Base-by-base conservation (phyloP, 176 grass and related monocot species). In the Aegilops tauschii region DNA sequence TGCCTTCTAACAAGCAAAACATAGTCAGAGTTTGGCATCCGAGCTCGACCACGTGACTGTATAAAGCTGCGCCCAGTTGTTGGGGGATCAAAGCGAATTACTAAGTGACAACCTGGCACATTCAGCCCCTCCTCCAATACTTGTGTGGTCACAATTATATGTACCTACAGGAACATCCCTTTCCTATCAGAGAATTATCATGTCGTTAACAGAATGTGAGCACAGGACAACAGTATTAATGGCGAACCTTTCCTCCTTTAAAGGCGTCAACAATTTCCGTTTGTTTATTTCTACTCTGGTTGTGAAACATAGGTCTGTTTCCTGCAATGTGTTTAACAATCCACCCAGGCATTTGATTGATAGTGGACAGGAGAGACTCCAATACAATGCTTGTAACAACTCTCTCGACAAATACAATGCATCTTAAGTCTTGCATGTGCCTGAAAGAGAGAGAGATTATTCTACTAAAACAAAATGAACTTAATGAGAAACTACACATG, bases 381-480 rank as follows among this genome's bases (percentile, higher is more conserved):
- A 97, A 78, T 16, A 97, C 86, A 52, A 89, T 89, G 52, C 90
- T 89, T 87, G 95, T 83, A 73, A 97, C 85, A 36, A 97, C 80
- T 86, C 95, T 92, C 30, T 92, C n/a, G 40, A 97, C 95, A 87
- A 97, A 97, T 66, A 97, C 52, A 76, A 97, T 97, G 86, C 95
- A 97, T 89, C 92, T 92, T 63, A 97, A 86, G 20, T 89, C 86
- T 71, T 92, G 74, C 65, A 76, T 65, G 30, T 90, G 81, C 81
- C 95, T 97, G 84, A 79, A 9, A 42, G 56, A 79, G 13, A 65
- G 29, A 52, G 18, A 58, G 18, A 73, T 17, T 78, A 44, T 52
- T 47, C 11, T 6, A 10, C 11, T 44, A 36, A 77, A 75, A 5
- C 2, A 34, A 62, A 10, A 12, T 61, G 4, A 64, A 84, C 31